phyloP scores from a whole-genome alignment of 805 yeast genomes.

The Monosporozyma aerobia region DNA sequence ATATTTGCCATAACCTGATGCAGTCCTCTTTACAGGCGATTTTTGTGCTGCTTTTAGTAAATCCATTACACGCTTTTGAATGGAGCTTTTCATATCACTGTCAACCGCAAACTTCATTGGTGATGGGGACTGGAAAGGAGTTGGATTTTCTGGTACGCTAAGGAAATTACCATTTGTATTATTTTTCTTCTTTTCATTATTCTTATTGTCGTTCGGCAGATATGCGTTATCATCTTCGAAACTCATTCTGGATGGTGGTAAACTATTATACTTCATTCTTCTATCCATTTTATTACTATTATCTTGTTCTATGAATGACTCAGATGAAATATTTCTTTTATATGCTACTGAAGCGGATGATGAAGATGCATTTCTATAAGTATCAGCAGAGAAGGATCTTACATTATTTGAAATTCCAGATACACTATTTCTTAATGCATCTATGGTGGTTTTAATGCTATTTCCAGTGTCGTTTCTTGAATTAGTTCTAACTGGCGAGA shows the following conservation, averaged over 20 bases:
- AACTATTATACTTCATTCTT: neutral
- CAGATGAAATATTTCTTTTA: neutral
- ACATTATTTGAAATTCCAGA: conserved; percentile 6
- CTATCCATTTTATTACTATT: neutral
- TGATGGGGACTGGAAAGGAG: conserved; percentile 4
- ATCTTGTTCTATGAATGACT: neutral
- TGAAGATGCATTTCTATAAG: conserved; percentile 1
- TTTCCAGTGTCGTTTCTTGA: conserved; percentile 23
- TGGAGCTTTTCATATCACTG: conserved; percentile 27
- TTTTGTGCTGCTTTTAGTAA: conserved; percentile 31
- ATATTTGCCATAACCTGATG: conserved; percentile 74
- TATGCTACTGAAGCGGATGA: neutral
- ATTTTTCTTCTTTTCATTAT: neutral
- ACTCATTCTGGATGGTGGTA: neutral
- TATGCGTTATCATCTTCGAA: neutral
- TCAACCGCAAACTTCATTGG: conserved; percentile 5
- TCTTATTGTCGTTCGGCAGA: neutral
- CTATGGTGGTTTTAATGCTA: conserved; percentile 16
- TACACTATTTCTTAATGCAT: conserved; percentile 11
- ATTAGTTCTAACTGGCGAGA: conserved; percentile 13
- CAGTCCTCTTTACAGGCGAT: conserved; percentile 39
- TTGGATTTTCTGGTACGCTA: neutral
- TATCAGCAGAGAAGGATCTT: conserved; percentile 7
- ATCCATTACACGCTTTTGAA: conserved; percentile 48
- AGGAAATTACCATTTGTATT: neutral